Base-by-base conservation (phyloP, 371 early-diverging fungal species). In the Rhizopus arrhizus region DNA sequence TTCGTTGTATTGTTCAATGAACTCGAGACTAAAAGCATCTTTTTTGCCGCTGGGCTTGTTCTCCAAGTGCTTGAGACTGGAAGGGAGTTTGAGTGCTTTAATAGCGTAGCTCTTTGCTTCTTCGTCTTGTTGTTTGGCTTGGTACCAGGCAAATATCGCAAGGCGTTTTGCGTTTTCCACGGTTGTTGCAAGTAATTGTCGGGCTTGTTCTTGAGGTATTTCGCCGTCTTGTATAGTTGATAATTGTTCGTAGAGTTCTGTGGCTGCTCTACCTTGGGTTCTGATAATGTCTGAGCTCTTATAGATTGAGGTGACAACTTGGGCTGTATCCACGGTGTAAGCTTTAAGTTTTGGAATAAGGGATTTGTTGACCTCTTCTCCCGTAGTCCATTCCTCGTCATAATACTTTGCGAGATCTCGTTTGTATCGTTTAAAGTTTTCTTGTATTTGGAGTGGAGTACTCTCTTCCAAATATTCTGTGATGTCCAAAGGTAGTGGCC, bases 31-130 rank as follows among this genome's bases (percentile, higher is more conserved):
- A n/a, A n/a, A n/a, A n/a, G n/a, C n/a, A n/a, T n/a, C n/a, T n/a
- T n/a, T n/a, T n/a, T n/a, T n/a, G n/a, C n/a, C n/a, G n/a, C n/a
- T n/a, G n/a, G n/a, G n/a, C n/a, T n/a, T 38, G 5, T 5, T 46
- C 15, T 47, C 48, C 8, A 47, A 35, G 33, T 57, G 22, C 15
- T 34, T 57, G 47, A 57, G 32, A 29, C 47, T 47, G 3, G 45
- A 5, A 15, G 57, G 48, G 35, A 57, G 48, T 32, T 33, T 31
- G 34, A 57, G 57, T 4, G 57, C 45, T 35, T 46, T 31, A 3
- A 47, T n/a, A 8, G 47, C 57, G 13, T 32, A 0, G 5, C 34
- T 34, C 46, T 36, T 57, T 3, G 57, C 47, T 16, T 46, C 36
- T 33, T 46, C 34, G 3, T 57, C 57, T 38, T 38, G 38, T 38